Evolutionary conservation across 148 eudicot species (phyloP).

Genomic region (Limonium bicolor): DNA sequence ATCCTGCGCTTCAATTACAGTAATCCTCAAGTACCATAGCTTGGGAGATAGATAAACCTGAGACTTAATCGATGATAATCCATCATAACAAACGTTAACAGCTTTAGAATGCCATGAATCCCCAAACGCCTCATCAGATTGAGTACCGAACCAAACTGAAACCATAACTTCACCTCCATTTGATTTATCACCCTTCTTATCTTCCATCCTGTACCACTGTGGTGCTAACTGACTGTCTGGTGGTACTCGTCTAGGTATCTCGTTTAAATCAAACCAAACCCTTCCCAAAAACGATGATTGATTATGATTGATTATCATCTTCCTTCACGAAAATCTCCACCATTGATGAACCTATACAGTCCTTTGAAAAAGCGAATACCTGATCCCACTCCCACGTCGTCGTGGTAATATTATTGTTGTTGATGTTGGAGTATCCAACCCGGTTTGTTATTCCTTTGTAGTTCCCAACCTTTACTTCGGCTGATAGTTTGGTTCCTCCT

Average conservation of each 20-base stretch:
- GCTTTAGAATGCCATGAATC: constrained; percentile 97
- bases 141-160: constrained; percentile 90
- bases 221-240: constrained; percentile 94
- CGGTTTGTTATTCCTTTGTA: constrained; percentile 70
- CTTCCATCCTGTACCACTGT: constrained; percentile 88
- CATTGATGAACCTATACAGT: constrained; percentile 62
- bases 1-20: constrained; percentile 78
- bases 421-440: constrained; percentile 27
- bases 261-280: constrained; percentile 80
- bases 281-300: constrained; percentile 68
- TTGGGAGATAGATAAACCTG: constrained; percentile 88
- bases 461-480: constrained; percentile 84
- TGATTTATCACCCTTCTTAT: constrained; percentile 58
- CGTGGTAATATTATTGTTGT: no score
- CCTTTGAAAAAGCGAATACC: constrained; percentile 89
- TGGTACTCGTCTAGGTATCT: constrained; percentile 70
- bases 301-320: constrained; percentile 49
- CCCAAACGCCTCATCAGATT: constrained; percentile 87
- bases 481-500: constrained; percentile 43
- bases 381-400: constrained; percentile 93
- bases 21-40: constrained; percentile 72
- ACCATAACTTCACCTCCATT: constrained; percentile 68
- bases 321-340: constrained; percentile 79
- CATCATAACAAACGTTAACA: constrained; percentile 62
- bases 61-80: constrained; percentile 49